These are phyloP conservation scores for Paramecium sexaurelia DNA, from an alignment of 73 alveolate species.

Conservation along the genomic window DNA sequence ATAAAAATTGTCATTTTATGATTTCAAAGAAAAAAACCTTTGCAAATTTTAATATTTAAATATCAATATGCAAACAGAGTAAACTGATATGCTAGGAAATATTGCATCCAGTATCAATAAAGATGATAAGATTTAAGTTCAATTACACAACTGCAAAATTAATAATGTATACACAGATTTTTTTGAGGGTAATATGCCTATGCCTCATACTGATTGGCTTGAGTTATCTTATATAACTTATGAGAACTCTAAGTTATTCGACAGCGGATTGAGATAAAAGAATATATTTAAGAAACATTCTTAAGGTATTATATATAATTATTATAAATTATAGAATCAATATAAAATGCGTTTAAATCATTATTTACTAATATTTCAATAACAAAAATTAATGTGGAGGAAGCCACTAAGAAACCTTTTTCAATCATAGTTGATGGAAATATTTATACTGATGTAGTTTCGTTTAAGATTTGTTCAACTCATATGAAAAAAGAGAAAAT, in stretches of 20 bases:
- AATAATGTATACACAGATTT: constrained; percentile 64
- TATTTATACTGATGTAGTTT: constrained; percentile 47
- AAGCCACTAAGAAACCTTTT: constrained; percentile 50
- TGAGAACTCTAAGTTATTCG: constrained; percentile 64
- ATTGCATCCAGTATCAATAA: neutral
- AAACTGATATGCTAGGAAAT: constrained; percentile 60
- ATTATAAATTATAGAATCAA: too few relatives aligned
- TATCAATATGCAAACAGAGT: constrained; percentile 16
- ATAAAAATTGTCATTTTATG: constrained; percentile 46
- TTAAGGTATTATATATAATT: neutral
- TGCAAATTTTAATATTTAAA: constrained; percentile 44
- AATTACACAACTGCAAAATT: constrained; percentile 54
- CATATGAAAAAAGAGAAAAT: constrained; percentile 18
- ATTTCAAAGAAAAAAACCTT: constrained; percentile 52
- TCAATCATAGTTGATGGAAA: constrained; percentile 66
- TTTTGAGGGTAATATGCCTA: constrained; percentile 70
- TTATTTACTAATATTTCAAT: constrained; percentile 61
- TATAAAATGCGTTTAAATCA: constrained; percentile 60
- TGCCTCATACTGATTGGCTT: constrained; percentile 70
- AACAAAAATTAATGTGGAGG: constrained; percentile 4
- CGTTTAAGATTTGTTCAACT: constrained; percentile 41
- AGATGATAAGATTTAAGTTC: constrained; percentile 40
- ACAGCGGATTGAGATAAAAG: constrained; percentile 58
- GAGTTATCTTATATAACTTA: constrained; percentile 62
- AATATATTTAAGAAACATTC: constrained; percentile 48